phyloP scores from a whole-genome alignment of 192 early-diverging fungal genomes.

The Coemansia sp. region DNA sequence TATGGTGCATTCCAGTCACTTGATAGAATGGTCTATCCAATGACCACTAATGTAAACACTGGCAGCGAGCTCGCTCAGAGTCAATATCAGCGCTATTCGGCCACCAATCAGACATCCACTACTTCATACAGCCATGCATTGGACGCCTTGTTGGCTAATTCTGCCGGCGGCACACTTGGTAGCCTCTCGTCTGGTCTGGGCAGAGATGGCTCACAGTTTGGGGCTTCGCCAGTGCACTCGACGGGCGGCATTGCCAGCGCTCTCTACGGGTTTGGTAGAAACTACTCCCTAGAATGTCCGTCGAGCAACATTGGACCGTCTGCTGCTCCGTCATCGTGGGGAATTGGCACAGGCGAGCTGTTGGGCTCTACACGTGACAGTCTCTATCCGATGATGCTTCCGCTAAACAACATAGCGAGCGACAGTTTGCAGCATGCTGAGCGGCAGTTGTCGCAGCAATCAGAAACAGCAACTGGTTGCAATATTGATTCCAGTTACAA shows the following conservation, averaged over 20 bases:
- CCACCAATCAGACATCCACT: neutral
- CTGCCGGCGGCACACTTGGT: neutral
- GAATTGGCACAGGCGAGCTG: conserved; percentile 6
- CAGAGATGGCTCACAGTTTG: conserved; percentile 5
- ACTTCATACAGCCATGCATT: conserved; percentile 9
- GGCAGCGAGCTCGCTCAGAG: neutral
- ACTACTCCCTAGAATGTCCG: conserved; percentile 35
- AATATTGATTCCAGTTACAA: neutral
- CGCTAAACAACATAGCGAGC: conserved; percentile 6
- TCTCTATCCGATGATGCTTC: conserved; percentile 41
- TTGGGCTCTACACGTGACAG: conserved; percentile 15
- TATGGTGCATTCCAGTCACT: conserved; percentile 41
- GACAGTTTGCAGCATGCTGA: conserved; percentile 10
- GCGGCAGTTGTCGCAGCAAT: neutral
- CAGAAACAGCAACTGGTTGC: neutral
- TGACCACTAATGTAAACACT: neutral
- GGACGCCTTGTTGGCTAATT: conserved; percentile 13
- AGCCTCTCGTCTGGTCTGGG: conserved; percentile 1
- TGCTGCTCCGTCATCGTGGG: conserved; percentile 18
- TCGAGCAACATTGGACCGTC: neutral
- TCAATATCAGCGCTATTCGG: conserved; percentile 7
- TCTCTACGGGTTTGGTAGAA: conserved; percentile 15
- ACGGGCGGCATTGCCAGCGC: neutral
- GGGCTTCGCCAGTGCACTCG: conserved; percentile 2
- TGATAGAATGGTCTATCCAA: conserved; percentile 28